Evolutionary conservation across 139 green algal species (phyloP), one percentile per base, ranked within the genome.

Genomic region (Desmodesmus armatus): DNA sequence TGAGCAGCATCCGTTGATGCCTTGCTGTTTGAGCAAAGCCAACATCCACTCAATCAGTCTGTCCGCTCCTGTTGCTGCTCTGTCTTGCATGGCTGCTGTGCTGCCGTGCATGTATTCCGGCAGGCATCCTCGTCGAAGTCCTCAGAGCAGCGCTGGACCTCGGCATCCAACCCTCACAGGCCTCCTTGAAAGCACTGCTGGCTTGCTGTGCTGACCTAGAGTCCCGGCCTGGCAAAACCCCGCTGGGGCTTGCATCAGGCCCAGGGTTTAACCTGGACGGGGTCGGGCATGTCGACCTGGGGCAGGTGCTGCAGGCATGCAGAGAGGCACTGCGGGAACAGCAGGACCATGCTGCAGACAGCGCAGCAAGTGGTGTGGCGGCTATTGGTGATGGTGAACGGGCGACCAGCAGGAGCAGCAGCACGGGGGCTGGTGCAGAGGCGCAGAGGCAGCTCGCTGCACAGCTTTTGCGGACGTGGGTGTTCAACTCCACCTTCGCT

Each of bases 201-300:
- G 70, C 75, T 27, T 82, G 75, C 75, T 82, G 75, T 43, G 53
- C 33, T 51, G 75, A 82, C 23, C 53, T 82, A 23, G 75, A 82
- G 37, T 55, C 53, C 2, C 51, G 51, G 2, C 53, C 75, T 25
- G 75, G 75, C 23, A 82, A 71, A 70, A n/a, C 53, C 53, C 75
- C 75, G 23, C 53, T 82, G 51, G 75, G 75, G 23, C 25, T 71
- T 25, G 75, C 75, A 29, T 51, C 23, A 19, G 75, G 75, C 2
- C 44, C 15, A 27, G 53, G 53, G 35, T 70, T 70, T 53, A 69
- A 53, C 6, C 44, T 71, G 5, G 35, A 82, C 29, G 72, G 72
- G 29, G 2, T 66, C 65, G 72, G 72, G 23, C 29, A 69, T 39
- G 53, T 82, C 21, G 75, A 82, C 31, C 37, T 82, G 2, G 33